Evolutionary conservation across 345 rosid genomes (phyloP), one percentile per base, ranked within the genome.

Genomic region (Aethionema arabicum): DNA sequence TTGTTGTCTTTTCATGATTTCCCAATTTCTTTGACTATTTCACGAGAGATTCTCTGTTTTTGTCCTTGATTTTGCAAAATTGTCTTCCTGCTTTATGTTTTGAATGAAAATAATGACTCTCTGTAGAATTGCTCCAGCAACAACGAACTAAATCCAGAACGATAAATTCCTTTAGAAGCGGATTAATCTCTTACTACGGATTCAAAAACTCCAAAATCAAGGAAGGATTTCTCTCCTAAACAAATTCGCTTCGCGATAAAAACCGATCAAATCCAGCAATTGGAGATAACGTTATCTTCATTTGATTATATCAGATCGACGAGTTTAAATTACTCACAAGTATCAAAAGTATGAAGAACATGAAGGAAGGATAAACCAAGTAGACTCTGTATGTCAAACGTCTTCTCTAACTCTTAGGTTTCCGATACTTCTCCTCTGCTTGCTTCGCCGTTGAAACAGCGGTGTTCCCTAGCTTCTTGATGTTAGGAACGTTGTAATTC

Each of bases 401-500:
- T 81, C 81, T 47, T 73, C 71, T 35, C 71, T 75, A 7, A 7
- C 61, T 66, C 71, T 81, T 78, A 65, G 85, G 95, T 55, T 87
- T 87, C 61, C 89, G 95, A 51, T 87, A 77, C 67, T 65, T 81
- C 76, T 84, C 85, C 64, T 87, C 91, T 7, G 66, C 7, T 37
- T 74, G 72, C 68, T 81, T 85, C 29, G 85, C 91, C 73, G 60
- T 78, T 50, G 82, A 76, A 30, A 85, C 46, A 31, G 73, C 83
- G 10, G 75, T 61, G 76, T 64, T 39, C 9, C 67, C 76, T 16
- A 88, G 72, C 75, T 70, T 74, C 77, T 70, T 91, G 78, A 91
- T 78, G 81, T 85, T 87, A 12, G 95, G 95, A 39, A 91, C 91
- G 74, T 77, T 47, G 83, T 91, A 91, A 77, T 88, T 91, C 73